phyloP scores from a whole-genome alignment of 2,329 filamentous ascomycete genomes.

The Teratosphaeria destructans region DNA sequence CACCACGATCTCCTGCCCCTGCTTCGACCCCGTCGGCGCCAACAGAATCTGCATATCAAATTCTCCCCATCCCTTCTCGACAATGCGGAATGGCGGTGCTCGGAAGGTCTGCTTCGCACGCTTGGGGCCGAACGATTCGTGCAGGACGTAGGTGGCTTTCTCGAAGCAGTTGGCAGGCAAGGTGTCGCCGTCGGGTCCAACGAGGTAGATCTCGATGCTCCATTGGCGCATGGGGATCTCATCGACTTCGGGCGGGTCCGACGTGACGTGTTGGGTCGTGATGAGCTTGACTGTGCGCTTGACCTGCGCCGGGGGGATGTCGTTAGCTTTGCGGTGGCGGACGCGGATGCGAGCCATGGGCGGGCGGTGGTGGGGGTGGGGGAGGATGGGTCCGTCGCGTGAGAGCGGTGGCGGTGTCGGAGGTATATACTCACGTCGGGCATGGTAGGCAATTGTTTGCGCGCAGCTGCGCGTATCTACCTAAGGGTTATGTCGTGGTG shows the following conservation, averaged over 20 bases:
- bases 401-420: neutral
- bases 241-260: constrained; percentile 66
- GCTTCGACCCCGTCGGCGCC: constrained; percentile 60
- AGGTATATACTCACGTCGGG: neutral
- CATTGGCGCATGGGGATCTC: constrained; percentile 89
- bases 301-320: constrained; percentile 36
- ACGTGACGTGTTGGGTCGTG: constrained; percentile 37
- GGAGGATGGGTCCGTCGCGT: neutral
- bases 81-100: constrained; percentile 76
- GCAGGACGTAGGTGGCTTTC: constrained; percentile 84
- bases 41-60: constrained; percentile 89
- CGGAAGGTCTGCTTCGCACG: constrained; percentile 69
- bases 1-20: constrained; percentile 69
- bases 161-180: constrained; percentile 76
- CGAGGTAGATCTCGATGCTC: constrained; percentile 74
- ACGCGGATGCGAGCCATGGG: neutral
- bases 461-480: neutral
- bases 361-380: neutral
- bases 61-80: constrained; percentile 96
- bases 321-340: neutral
- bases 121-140: constrained; percentile 76
- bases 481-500: neutral
- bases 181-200: constrained; percentile 80
- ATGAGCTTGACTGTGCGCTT: constrained; percentile 88
- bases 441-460: neutral